A percentile compares a stretch with the other conserved stretches of the same genome.
These are phyloP conservation scores for Pseudonitzschia delicatissima DNA, from an alignment of 108 stramenopile genomes.

Conservation along the genomic window DNA sequence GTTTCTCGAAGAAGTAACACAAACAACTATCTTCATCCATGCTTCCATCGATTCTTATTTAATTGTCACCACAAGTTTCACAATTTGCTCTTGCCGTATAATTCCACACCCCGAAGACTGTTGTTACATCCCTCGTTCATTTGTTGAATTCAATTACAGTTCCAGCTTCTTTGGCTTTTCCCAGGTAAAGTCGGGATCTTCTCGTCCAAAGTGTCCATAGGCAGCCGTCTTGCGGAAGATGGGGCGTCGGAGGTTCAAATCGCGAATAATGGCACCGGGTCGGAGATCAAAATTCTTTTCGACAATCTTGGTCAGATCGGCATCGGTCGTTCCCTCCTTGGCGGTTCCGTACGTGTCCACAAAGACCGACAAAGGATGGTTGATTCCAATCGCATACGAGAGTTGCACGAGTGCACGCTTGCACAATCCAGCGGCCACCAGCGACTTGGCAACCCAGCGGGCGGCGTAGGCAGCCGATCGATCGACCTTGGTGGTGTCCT, in stretches of 20 bases:
- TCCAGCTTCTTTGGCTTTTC: slow-evolving; percentile 86
- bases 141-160: slow-evolving; percentile 43
- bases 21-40: no score
- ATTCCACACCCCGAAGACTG: no score
- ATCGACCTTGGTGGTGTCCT: slow-evolving; percentile 96
- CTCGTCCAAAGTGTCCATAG: slow-evolving; percentile 97
- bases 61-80: no score
- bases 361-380: slow-evolving; percentile 87
- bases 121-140: no score
- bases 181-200: slow-evolving; percentile 97
- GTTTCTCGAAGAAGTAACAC: no score
- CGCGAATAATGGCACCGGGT: slow-evolving; percentile 94
- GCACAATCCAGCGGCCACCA: slow-evolving; percentile 90
- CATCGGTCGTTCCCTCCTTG: slow-evolving; percentile 91
- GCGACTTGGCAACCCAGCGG: slow-evolving; percentile 95
- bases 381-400: slow-evolving; percentile 94
- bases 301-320: slow-evolving; percentile 86
- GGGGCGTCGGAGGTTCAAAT: slow-evolving; percentile 89
- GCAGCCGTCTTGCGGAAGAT: slow-evolving; percentile 97
- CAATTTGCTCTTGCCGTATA: no score
- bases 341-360: slow-evolving; percentile 94
- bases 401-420: slow-evolving; percentile 89
- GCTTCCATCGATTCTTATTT: no score
- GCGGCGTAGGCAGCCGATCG: slow-evolving; percentile 94
- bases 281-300: slow-evolving; percentile 96